Base-by-base conservation (phyloP, 805 yeast species). In the Teunomyces tritomae region DNA sequence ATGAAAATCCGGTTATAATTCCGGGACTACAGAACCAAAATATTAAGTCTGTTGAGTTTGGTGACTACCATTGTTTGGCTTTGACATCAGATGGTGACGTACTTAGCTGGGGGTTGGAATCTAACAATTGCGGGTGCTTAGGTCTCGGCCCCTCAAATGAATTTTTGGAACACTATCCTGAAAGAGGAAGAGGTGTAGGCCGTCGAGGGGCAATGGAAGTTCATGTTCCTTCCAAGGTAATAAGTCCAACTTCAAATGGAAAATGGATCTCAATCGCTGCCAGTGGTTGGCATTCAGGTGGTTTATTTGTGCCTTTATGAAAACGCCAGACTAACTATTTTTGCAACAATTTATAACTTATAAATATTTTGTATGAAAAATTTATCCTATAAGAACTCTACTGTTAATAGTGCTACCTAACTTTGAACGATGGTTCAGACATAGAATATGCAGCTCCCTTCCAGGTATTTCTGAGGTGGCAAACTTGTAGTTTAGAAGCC, bases 251-350 rank as follows among this genome's bases (percentile, higher is more conserved):
- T 1, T 29, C 17, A 4, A 42, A 44, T 5, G 80, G 80, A 3
- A 65, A 67, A 28, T 81, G 84, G 58, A 62, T 85, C 16, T 82
- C 83, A 0, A 76, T 85, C 29, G 77, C 87, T 1, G 89, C 91
- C 5, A 84, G 83, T 11, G 95, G 94, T 1, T 87, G 92, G 92
- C 94, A 87, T 49, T 78, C 89, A 5, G 82, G 84, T 39, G 90
- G 89, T 1, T 68, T 87, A 13, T 61, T 50, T 45, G 56, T 61
- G 8, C 51, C 60, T 34, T 14, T 24, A 16, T 10, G 27, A 27
- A 27, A 32, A 9, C 24, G 13, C n/a, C 39, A 2, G 26, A 32
- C 17, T 20, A 7, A n/a, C 14, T 11, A 37, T 37, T 26, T 33
- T 37, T 37, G 29, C 27, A 37, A 37, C 20, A 37, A 8, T 13